Percentiles rank a stretch among this genome's conserved stretches.
Evolutionary conservation across 805 yeast genomes (phyloP).

Genomic region (Priceomyces carsonii): DNA sequence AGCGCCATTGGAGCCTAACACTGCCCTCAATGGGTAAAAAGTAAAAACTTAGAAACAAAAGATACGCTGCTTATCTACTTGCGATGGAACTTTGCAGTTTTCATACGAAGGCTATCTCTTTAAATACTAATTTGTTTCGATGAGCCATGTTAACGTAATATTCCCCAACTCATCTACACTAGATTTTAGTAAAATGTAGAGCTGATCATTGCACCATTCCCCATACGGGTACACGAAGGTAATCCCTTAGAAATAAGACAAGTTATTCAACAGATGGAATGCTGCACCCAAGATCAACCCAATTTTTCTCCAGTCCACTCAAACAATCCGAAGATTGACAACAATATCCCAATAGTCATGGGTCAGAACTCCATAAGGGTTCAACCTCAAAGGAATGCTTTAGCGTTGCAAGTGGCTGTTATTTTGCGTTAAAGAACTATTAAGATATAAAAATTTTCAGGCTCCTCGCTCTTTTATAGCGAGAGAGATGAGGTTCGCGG

Average conservation of each 20-base stretch:
- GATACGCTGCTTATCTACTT: too few relatives aligned
- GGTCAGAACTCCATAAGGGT: conserved; percentile 64
- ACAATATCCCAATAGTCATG: conserved; percentile 66
- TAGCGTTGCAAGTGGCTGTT: conserved; percentile 64
- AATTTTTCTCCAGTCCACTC: conserved; percentile 62
- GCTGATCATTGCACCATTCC: conserved; percentile 65
- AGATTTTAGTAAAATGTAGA: conserved; percentile 49
- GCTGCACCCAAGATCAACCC: conserved; percentile 76
- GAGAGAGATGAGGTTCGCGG: conserved; percentile 1
- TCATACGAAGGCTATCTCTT: too few relatives aligned
- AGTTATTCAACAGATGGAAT: conserved; percentile 51
- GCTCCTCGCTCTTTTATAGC: not conserved
- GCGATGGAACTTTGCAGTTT: too few relatives aligned
- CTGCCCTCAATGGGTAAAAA: too few relatives aligned
- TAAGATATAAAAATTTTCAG: conserved; percentile 8
- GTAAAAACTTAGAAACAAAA: too few relatives aligned
- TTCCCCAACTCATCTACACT: not conserved
- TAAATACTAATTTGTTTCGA: too few relatives aligned
- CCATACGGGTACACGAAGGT: conserved; percentile 80
- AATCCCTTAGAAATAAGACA: conserved; percentile 58
- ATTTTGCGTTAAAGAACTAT: conserved; percentile 53
- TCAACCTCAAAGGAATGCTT: conserved; percentile 72
- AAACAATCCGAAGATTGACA: conserved; percentile 40
- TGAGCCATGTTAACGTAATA: too few relatives aligned
- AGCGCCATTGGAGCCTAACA: too few relatives aligned